Evolutionary conservation across 129 eudicot species (phyloP).

Genomic region (Flaveria ramosissima): DNA sequence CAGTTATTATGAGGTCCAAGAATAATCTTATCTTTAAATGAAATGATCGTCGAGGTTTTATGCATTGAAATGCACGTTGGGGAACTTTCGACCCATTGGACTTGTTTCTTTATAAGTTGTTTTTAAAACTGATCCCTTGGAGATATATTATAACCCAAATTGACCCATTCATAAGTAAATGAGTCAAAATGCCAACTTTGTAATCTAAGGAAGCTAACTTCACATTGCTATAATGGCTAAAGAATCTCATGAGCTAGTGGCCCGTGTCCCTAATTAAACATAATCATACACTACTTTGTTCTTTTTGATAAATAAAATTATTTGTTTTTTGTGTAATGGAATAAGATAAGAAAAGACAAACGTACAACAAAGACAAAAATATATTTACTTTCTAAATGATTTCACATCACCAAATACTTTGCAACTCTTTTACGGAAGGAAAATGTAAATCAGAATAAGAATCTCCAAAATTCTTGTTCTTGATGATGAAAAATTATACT

Average conservation of each 20-base stretch:
- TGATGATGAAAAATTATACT: slow-evolving; percentile 13
- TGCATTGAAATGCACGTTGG: neutral
- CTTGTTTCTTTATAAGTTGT: neutral
- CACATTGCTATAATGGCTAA: slow-evolving; percentile 25
- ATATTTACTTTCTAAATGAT: slow-evolving; percentile 19
- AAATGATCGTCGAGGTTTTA: neutral
- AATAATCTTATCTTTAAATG: neutral
- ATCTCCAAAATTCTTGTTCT: slow-evolving; percentile 17
- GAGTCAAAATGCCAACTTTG: neutral
- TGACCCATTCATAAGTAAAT: neutral
- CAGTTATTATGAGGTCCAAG: neutral
- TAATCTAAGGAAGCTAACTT: slow-evolving; percentile 1
- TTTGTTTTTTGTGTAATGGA: slow-evolving; percentile 28
- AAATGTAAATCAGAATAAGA: slow-evolving; percentile 27
- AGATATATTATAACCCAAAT: neutral
- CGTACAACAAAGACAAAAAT: slow-evolving; percentile 26
- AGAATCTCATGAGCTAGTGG: slow-evolving; percentile 36
- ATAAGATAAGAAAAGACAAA: slow-evolving; percentile 28
- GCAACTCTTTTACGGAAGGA: neutral
- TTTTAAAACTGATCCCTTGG: neutral
- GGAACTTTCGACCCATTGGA: neutral
- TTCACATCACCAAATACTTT: slow-evolving; percentile 23
- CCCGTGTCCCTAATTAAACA: slow-evolving; percentile 38
- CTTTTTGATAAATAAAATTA: neutral
- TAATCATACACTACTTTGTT: slow-evolving; percentile 17